Evolutionary conservation across 108 stramenopile genomes (phyloP).

Genomic region (Stephanodiscus minutulus): DNA sequence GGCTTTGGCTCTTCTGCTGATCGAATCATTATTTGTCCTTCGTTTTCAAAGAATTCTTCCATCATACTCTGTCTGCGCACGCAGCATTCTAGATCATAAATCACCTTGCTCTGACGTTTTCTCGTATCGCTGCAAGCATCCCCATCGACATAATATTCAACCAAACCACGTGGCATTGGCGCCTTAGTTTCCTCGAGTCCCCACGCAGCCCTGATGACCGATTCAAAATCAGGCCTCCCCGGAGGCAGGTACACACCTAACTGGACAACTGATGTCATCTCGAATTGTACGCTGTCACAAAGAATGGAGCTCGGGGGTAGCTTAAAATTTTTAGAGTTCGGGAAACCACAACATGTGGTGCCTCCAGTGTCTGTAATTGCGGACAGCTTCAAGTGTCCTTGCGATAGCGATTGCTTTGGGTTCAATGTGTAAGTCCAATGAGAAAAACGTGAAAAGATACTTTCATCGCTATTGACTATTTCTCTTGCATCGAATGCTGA

Average conservation of each 20-base stretch:
- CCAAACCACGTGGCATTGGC: conserved; percentile 2
- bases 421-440: conserved; percentile 43
- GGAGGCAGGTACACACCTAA: conserved; percentile 25
- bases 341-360: not conserved
- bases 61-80: conserved; percentile 17
- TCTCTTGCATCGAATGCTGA: conserved; percentile 11
- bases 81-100: conserved; percentile 43
- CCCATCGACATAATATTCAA: conserved; percentile 45
- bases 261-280: conserved; percentile 8
- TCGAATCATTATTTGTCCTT: conserved; percentile 22
- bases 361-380: not conserved
- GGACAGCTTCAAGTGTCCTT: conserved; percentile 6
- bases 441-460: conserved; percentile 28
- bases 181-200: conserved; percentile 22
- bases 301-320: conserved; percentile 28
- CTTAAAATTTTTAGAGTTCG: not conserved
- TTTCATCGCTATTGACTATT: not conserved
- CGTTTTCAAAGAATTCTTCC: conserved; percentile 41
- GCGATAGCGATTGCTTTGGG: conserved; percentile 23
- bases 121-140: conserved; percentile 9
- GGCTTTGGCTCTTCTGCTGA: conserved; percentile 28
- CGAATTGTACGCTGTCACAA: conserved; percentile 30
- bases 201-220: conserved; percentile 13
- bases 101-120: conserved; percentile 38
- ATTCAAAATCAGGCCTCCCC: conserved; percentile 12